Evolutionary conservation across 2,329 filamentous ascomycete genomes (phyloP).

Genomic region (Exophiala dermatitidis): DNA sequence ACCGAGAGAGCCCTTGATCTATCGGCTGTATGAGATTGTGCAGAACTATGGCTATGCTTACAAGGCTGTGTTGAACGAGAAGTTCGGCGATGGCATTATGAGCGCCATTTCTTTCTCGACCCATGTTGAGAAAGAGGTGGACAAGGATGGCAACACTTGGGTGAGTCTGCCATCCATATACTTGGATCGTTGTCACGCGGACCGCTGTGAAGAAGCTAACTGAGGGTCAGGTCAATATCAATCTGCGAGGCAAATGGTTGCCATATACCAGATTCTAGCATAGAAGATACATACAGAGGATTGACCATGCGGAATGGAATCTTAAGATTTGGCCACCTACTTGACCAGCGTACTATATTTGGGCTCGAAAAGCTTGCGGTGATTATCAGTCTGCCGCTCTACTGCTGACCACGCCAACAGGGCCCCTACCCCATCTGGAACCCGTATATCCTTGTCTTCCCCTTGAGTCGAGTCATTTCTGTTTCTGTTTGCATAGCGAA

Average conservation of each 20-base stretch:
- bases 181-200: not conserved
- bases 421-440: too few species aligned
- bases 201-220: not conserved
- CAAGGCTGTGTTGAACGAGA: constrained; percentile 92
- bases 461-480: not conserved
- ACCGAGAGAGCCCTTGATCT: constrained; percentile 77
- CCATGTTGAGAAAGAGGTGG: constrained; percentile 87
- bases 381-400: not conserved
- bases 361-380: too few species aligned
- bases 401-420: too few species aligned
- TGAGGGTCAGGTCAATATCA: constrained; percentile 58
- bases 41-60: constrained; percentile 97
- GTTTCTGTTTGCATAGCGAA: not conserved
- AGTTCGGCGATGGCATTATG: constrained; percentile 93
- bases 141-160: constrained; percentile 73
- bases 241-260: constrained; percentile 71
- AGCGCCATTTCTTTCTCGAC: constrained; percentile 87
- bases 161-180: constrained; percentile 7
- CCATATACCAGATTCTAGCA: constrained; percentile 42
- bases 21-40: constrained; percentile 85
- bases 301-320: not conserved
- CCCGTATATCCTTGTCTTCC: not conserved
- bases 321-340: not conserved
- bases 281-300: not conserved
- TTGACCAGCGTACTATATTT: not conserved